Evolutionary conservation across 495 filamentous ascomycete species (phyloP).

Genomic region (Trichocladium antarcticum): DNA sequence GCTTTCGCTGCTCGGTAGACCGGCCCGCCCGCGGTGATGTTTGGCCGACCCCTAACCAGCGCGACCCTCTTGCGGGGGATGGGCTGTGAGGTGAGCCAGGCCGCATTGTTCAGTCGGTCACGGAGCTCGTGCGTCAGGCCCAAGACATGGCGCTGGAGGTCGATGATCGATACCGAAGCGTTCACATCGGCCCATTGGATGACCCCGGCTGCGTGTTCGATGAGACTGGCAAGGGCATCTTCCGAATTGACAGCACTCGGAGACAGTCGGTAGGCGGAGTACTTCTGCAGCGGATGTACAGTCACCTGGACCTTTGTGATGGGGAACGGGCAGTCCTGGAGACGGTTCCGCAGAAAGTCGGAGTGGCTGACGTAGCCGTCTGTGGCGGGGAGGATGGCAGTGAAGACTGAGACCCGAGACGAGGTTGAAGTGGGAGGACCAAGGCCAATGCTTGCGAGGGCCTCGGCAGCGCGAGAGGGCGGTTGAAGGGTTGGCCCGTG

Average conservation of each 20-base stretch:
- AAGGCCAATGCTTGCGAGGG: conserved; percentile 8
- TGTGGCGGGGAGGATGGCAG: conserved; percentile 13
- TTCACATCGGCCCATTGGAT: conserved; percentile 19
- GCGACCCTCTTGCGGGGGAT: conserved; percentile 25
- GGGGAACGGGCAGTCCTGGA: conserved; percentile 17
- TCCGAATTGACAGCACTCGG: neutral
- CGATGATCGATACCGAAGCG: conserved; percentile 4
- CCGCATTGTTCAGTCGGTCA: conserved; percentile 13
- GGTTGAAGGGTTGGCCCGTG: neutral
- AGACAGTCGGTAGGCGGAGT: neutral
- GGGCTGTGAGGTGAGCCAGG: conserved; percentile 21
- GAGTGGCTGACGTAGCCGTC: conserved; percentile 14
- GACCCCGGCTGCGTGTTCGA: conserved; percentile 16
- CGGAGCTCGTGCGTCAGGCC: conserved; percentile 14
- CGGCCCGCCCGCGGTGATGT: conserved; percentile 27
- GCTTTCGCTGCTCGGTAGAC: conserved; percentile 31
- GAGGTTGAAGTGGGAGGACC: conserved; percentile 3
- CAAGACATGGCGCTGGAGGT: conserved; percentile 7
- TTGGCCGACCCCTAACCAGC: conserved; percentile 30
- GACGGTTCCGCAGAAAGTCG: conserved; percentile 17
- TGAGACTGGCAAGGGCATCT: conserved; percentile 1
- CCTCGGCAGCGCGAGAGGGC: neutral
- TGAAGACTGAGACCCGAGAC: conserved; percentile 12
- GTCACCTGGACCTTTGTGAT: conserved; percentile 9
- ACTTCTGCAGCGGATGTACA: conserved; percentile 8